Base-by-base conservation (phyloP, 768 basidiomycete species). In the Boletales sp. region DNA sequence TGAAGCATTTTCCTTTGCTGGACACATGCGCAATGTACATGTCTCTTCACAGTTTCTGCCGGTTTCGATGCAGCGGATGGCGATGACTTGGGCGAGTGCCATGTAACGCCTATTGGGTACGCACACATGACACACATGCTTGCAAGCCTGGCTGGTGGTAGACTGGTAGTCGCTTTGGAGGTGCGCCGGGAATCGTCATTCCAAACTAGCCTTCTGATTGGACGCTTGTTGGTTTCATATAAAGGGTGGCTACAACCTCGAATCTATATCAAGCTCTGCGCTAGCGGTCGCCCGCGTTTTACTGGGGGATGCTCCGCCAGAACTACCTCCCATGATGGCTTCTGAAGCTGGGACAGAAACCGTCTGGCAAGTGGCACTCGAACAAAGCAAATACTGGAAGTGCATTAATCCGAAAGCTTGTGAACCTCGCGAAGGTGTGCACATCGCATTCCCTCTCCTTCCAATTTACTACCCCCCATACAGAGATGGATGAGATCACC, bases 121-220 rank as follows among this genome's bases (percentile, higher is more conserved):
- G 93, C 93, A 0, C 97, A 98, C 60, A 98, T 99, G 94, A 97
- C 97, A 7, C 90, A 97, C 62, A 95, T 99, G 92, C 76, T 99
- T 9, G 81, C 84, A 36, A 83, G 87, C 18, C 75, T 99, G 15
- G 95, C 95, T 19, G 80, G 82, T 8, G 97, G 97, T 3, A 88
- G 84, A 59, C 60, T 99, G 14, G 90, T 95, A 11, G 92, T 95
- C 29, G 94, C 93, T 2, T 80, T 99, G 37, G 97, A 99, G 81
- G 95, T 95, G 49, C 42, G 55, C 29, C 2, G 18, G 8, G 2
- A 72, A 50, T 32, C n/a, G 27, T 27, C 34, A 30, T 47, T 44
- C 11, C 29, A 9, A 17, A 17, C 5, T 31, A 5, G 19, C 29
- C 19, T 40, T 37, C 39, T 63, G 40, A 59, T 29, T 14, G 15